phyloP scores from a whole-genome alignment of 176 grass and related monocot species.

The Calamus simplicifolius region DNA sequence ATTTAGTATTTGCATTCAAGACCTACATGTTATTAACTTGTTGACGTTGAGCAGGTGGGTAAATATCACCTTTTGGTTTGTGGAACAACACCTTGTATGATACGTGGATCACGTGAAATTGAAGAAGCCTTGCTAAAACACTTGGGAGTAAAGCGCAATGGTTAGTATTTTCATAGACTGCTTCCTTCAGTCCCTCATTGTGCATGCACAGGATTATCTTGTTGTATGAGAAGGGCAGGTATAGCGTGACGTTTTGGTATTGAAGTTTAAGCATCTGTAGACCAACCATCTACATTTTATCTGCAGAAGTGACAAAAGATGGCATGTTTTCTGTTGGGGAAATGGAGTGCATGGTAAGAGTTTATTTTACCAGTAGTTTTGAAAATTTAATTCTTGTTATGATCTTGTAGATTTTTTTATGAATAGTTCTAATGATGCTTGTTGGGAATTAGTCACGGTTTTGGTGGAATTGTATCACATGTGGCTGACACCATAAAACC shows the following conservation, averaged over 20 bases:
- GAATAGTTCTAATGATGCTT: neutral
- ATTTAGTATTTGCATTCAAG: too few relatives aligned
- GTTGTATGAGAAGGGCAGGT: neutral
- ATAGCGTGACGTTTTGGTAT: too few relatives aligned
- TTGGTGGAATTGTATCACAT: too few relatives aligned
- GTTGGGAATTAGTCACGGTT: too few relatives aligned
- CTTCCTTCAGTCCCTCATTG: too few relatives aligned
- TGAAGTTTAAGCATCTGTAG: too few relatives aligned
- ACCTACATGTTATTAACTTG: neutral
- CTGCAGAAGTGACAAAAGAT: conserved; percentile 85
- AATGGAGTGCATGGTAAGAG: conserved; percentile 97
- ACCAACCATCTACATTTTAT: too few relatives aligned
- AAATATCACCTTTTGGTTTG: conserved; percentile 97
- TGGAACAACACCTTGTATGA: conserved; percentile 99
- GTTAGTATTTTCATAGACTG: conserved; percentile 22
- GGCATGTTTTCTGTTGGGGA: conserved; percentile 95
- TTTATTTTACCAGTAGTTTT: neutral
- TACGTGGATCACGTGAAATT: conserved; percentile 88
- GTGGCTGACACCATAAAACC: too few relatives aligned
- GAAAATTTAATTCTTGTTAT: neutral
- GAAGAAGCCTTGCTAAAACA: conserved; percentile 85
- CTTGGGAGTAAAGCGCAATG: conserved; percentile 94
- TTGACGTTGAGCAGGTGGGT: conserved; percentile 49
- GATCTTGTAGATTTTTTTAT: neutral
- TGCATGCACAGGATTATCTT: neutral